Evolutionary conservation across 345 rosid species (phyloP), one percentile per base, ranked within the genome.

Genomic region (Murraya paniculata): DNA sequence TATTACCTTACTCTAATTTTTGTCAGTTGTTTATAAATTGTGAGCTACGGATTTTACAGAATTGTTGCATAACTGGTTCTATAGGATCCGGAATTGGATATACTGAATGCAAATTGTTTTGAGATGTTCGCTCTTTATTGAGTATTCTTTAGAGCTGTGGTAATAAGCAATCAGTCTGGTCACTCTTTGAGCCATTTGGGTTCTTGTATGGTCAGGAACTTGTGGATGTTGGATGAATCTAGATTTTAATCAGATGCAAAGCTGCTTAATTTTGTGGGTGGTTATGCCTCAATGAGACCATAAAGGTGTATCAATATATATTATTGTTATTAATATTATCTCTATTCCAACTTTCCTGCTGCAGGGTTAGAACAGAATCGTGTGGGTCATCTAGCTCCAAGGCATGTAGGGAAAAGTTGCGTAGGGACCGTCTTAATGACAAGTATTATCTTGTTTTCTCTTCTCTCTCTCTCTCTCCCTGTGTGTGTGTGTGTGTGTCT

Each of bases 401-500:
- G 79, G 99, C 99, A 53, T 94, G 99, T 79, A 88, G 99, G 88
- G 99, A 96, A 90, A 96, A 96, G 90, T 73, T 88, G 91, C 98
- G 99, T 21, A 88, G 99, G 72, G 98, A 94, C 84, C 89, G 86
- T 83, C 91, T 96, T 67, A 96, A 94, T 79, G 99, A 96, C 91
- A 96, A 92, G 99, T 96, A 88, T 67, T 74, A 58, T 53, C 81
- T 69, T 76, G 22, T 38, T 67, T 58, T 50, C 64, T 65, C 70
- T 61, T 80, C 18, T 36, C 22, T 7, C 72, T 57, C 39, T 22
- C 50, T 59, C 28, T 8, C 65, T 38, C 62, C 21, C 53, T 61
- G n/a, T n/a, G n/a, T n/a, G n/a, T n/a, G n/a, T n/a, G n/a, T n/a
- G n/a, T n/a, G n/a, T n/a, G n/a, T n/a, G n/a, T n/a, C n/a, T n/a